phyloP scores from a whole-genome alignment of 2,329 filamentous ascomycete species.

The Colletotrichum higginsianum region DNA sequence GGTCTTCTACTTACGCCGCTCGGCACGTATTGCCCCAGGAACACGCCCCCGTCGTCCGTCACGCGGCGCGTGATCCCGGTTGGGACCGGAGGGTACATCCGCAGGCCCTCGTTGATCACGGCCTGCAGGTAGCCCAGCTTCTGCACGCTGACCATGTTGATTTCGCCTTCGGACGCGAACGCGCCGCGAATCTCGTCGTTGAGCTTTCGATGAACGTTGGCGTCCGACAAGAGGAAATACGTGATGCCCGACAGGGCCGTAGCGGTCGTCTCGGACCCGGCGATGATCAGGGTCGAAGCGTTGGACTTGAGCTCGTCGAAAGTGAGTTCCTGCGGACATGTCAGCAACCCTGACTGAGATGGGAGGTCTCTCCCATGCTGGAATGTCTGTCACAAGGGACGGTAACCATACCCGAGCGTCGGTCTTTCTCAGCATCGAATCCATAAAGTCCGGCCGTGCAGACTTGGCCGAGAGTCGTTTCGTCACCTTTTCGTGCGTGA shows the following conservation, averaged over 20 bases:
- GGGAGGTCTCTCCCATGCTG: too few relatives aligned
- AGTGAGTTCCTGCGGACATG: conserved; percentile 1
- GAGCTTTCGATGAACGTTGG: conserved; percentile 44
- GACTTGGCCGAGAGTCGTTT: conserved; percentile 15
- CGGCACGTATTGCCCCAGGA: conserved; percentile 51
- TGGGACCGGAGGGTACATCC: conserved; percentile 52
- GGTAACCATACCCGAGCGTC: conserved; percentile 16
- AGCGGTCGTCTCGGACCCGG: conserved; percentile 37
- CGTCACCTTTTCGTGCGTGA: conserved; percentile 8
- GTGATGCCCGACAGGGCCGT: conserved; percentile 23
- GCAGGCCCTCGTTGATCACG: conserved; percentile 55
- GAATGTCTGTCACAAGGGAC: too few relatives aligned
- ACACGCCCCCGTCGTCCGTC: conserved; percentile 47
- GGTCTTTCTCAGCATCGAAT: conserved; percentile 29
- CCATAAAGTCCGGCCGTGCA: conserved; percentile 31
- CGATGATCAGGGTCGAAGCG: conserved; percentile 3
- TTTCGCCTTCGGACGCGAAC: conserved; percentile 52
- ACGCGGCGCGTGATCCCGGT: conserved; percentile 16
- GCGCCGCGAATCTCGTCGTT: conserved; percentile 52
- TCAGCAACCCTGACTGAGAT: background rate
- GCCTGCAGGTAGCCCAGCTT: conserved; percentile 53
- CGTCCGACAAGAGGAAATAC: conserved; percentile 15
- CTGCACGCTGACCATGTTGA: conserved; percentile 48
- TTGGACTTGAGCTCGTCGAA: conserved; percentile 41
- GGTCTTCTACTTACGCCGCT: conserved; percentile 48